Evolutionary conservation across 495 filamentous ascomycete species (phyloP).

Genomic region (Podospora tetraspora): DNA sequence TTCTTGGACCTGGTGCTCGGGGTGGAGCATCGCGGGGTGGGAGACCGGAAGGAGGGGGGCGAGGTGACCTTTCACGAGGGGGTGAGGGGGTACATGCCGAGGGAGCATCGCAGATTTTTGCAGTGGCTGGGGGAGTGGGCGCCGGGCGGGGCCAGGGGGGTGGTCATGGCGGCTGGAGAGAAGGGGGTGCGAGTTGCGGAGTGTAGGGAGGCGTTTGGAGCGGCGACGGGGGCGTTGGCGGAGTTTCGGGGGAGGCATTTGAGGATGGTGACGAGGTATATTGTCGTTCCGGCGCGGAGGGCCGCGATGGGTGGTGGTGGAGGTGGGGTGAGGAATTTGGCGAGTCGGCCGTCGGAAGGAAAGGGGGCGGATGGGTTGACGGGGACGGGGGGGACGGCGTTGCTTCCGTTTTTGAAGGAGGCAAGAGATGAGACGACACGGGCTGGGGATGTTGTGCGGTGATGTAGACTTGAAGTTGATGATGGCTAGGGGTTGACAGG

Average conservation of each 20-base stretch:
- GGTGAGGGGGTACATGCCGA: conserved; percentile 91
- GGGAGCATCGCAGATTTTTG: conserved; percentile 74
- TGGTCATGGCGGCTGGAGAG: conserved; percentile 4
- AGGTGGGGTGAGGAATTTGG: conserved; percentile 51
- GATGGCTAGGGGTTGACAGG: background rate
- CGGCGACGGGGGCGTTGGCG: conserved; percentile 75
- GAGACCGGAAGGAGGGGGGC: conserved; percentile 68
- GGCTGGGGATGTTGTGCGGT: conserved; percentile 13
- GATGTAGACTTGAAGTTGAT: background rate
- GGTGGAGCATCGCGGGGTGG: conserved; percentile 64
- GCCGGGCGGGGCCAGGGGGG: conserved; percentile 16
- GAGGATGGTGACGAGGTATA: conserved; percentile 88
- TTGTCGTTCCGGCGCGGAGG: conserved; percentile 61
- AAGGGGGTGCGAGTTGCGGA: conserved; percentile 54
- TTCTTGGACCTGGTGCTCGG: conserved; percentile 93
- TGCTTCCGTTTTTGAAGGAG: conserved; percentile 92
- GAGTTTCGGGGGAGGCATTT: conserved; percentile 84
- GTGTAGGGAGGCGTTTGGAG: conserved; percentile 60
- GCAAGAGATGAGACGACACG: conserved; percentile 75
- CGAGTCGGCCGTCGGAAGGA: conserved; percentile 44
- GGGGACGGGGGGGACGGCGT: conserved; percentile 83
- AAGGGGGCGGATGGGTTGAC: conserved; percentile 51
- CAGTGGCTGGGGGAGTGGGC: conserved; percentile 60
- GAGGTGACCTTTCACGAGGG: conserved; percentile 87
- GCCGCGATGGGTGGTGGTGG: background rate